Evolutionary conservation across 2,329 filamentous ascomycete genomes (phyloP).

Genomic region (Verticillium albo-atrum): DNA sequence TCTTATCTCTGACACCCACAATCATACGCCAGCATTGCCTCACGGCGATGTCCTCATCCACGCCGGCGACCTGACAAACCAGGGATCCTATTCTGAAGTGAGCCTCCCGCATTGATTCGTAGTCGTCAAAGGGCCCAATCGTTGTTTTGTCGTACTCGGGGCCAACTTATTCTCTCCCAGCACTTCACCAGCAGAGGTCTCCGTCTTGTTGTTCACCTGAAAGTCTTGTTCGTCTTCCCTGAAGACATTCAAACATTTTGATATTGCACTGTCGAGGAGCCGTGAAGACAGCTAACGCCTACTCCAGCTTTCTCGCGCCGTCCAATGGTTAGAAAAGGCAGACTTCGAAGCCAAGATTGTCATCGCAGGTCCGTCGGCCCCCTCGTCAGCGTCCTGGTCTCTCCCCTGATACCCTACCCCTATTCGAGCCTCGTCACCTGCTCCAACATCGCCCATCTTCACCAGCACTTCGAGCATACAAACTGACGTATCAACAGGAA

Average conservation of each 20-base stretch:
- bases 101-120: neutral
- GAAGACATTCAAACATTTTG: conserved; percentile 3
- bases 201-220: too few relatives aligned
- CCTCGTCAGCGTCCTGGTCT: neutral
- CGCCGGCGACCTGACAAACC: conserved; percentile 72
- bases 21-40: conserved; percentile 59
- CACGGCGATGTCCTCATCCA: conserved; percentile 71
- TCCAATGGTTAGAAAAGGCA: conserved; percentile 63
- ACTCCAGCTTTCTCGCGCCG: conserved; percentile 48
- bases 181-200: too few relatives aligned
- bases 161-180: too few relatives aligned
- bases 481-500: conserved; percentile 43
- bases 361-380: conserved; percentile 51
- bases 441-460: neutral
- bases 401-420: neutral
- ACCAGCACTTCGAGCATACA: neutral
- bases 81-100: conserved; percentile 56
- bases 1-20: conserved; percentile 75
- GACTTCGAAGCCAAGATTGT: conserved; percentile 68
- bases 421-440: neutral
- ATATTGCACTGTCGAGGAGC: too few relatives aligned
- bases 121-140: too few relatives aligned
- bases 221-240: neutral
- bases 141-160: too few relatives aligned
- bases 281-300: neutral